Evolutionary conservation across 306 rosid genomes (phyloP).

Genomic region (Rosa chinensis): DNA sequence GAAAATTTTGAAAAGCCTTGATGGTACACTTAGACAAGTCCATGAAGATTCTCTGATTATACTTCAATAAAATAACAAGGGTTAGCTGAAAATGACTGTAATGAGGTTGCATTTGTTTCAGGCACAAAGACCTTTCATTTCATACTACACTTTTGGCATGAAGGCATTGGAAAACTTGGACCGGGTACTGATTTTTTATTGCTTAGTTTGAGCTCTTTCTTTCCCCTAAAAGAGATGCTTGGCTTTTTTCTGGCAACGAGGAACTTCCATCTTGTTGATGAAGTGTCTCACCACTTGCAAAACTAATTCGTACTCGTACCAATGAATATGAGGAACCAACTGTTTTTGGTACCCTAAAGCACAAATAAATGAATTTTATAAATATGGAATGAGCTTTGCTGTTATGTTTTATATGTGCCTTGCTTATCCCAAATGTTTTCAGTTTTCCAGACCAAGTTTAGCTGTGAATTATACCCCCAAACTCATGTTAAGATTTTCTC

Average conservation of each 20-base stretch:
- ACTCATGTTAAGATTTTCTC: background rate
- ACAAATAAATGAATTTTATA: background rate
- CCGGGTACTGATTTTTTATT: constrained; percentile 50
- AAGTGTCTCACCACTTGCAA: background rate
- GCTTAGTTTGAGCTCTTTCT: background rate
- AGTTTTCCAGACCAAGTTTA: background rate
- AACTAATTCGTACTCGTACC: background rate
- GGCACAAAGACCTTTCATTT: constrained; percentile 83
- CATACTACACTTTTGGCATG: constrained; percentile 64
- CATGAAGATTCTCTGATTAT: background rate
- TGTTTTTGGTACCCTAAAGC: background rate
- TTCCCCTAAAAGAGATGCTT: background rate
- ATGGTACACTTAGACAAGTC: background rate
- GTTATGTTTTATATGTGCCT: no score
- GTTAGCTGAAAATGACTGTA: background rate
- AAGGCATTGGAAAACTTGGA: constrained; percentile 57
- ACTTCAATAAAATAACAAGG: background rate
- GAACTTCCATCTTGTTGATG: background rate
- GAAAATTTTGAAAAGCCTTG: no score
- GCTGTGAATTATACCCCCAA: background rate
- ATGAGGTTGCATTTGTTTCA: constrained; percentile 35
- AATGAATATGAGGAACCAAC: background rate
- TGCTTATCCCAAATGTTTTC: background rate
- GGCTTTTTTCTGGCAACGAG: background rate
- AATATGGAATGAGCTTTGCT: background rate